Conservation (phyloP, 2,329 filamentous ascomycete genomes). For the Anisogramma anomala region DNA sequence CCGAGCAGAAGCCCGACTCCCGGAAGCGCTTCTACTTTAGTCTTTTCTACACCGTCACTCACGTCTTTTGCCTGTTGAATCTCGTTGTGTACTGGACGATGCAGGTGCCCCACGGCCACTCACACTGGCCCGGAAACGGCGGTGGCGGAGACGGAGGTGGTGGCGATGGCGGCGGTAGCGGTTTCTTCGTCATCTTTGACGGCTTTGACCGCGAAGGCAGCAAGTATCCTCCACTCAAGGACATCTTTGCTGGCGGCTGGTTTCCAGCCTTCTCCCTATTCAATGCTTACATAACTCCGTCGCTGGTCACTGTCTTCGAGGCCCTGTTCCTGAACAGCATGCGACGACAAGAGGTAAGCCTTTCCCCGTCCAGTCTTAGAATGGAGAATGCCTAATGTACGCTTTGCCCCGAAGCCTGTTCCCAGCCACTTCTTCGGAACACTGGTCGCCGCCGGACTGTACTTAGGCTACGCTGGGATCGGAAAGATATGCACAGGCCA, state of each 20-base stretch:
- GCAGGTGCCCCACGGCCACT: constrained; percentile 27
- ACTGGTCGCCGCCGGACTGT: constrained; percentile 29
- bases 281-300: constrained; percentile 33
- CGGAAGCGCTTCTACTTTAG: constrained; percentile 37
- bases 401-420: constrained; percentile 28
- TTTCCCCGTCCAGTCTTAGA: background rate
- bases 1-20: constrained; percentile 29
- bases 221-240: constrained; percentile 27
- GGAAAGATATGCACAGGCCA: constrained; percentile 35
- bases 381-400: background rate
- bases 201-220: background rate
- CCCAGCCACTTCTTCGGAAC: constrained; percentile 32
- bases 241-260: constrained; percentile 36
- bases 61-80: constrained; percentile 38
- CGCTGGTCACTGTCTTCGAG: constrained; percentile 34
- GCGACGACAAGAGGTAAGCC: constrained; percentile 35
- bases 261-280: constrained; percentile 35
- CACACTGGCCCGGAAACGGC: constrained; percentile 20
- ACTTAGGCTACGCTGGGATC: constrained; percentile 38
- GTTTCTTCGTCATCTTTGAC: constrained; percentile 2
- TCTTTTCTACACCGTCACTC: constrained; percentile 36
- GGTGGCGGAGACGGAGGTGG: constrained; percentile 2
- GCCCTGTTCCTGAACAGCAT: constrained; percentile 41
- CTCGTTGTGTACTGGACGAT: constrained; percentile 37
- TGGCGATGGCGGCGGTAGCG: background rate